Evolutionary conservation across 371 early-diverging fungal species (phyloP).

Genomic region (Batrachochytrium dendrobatidis): DNA sequence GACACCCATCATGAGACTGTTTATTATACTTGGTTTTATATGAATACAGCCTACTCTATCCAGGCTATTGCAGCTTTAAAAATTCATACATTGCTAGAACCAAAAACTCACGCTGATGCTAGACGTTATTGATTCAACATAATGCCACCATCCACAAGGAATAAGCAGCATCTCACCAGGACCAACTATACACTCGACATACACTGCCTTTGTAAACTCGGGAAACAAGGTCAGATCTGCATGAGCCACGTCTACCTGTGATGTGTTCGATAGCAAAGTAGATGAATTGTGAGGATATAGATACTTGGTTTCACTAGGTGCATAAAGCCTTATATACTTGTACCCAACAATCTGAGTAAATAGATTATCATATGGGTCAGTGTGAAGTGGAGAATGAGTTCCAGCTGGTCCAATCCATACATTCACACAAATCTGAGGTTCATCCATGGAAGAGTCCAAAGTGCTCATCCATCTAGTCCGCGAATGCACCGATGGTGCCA

Average conservation of each 20-base stretch:
- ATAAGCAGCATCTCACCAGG: conserved; percentile 86
- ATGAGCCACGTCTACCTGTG: conserved; percentile 56
- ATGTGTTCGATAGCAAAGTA: conserved; percentile 60
- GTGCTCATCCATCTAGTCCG: too few species aligned
- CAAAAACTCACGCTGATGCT: conserved; percentile 85
- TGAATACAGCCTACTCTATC: not conserved
- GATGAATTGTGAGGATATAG: conserved; percentile 52
- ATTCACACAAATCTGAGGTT: conserved; percentile 51
- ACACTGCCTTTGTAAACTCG: conserved; percentile 47
- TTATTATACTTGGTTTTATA: not conserved
- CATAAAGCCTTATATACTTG: conserved; percentile 70
- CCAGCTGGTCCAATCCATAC: conserved; percentile 86
- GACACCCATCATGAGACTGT: not conserved
- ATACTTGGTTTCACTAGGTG: conserved; percentile 48
- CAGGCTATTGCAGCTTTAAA: not conserved
- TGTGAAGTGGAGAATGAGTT: conserved; percentile 83
- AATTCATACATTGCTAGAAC: conserved; percentile 39
- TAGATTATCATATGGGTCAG: conserved; percentile 77
- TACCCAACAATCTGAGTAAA: conserved; percentile 81
- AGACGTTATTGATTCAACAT: conserved; percentile 65
- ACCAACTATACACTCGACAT: conserved; percentile 59
- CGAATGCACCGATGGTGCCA: too few species aligned
- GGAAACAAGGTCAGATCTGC: conserved; percentile 49
- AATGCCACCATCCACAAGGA: conserved; percentile 89
- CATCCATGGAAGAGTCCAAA: conserved; percentile 15